Percentiles rank a stretch among this genome's conserved stretches.
Evolutionary conservation across 169 alveolate genomes (phyloP).

Genomic region (Plasmodium gaboni): DNA sequence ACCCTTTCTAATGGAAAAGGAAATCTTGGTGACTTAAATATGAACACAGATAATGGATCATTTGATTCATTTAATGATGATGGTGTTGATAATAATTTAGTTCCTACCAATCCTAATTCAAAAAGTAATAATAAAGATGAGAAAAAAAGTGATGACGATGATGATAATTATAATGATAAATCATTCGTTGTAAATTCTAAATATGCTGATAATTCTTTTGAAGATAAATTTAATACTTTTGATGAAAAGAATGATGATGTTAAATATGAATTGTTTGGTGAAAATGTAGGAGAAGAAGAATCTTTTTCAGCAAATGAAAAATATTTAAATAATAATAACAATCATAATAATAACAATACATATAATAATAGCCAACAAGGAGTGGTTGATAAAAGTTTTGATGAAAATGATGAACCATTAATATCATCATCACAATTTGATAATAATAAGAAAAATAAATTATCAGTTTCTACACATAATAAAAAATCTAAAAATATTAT

Average conservation of each 20-base stretch:
- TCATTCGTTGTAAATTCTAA: constrained; percentile 9
- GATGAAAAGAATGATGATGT: background rate
- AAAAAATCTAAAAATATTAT: too few species aligned
- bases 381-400: background rate
- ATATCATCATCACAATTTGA: background rate
- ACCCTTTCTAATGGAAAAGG: background rate
- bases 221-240: constrained; percentile 11
- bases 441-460: background rate
- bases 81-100: background rate
- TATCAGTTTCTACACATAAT: too few species aligned
- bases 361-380: background rate
- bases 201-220: background rate
- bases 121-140: background rate
- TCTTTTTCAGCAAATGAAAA: background rate
- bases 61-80: constrained; percentile 12
- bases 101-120: background rate
- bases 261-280: background rate
- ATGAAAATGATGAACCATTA: background rate
- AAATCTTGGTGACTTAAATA: constrained; percentile 1
- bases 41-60: background rate
- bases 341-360: background rate
- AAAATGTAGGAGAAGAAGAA: background rate
- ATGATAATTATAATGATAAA: background rate
- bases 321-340: background rate
- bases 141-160: background rate